Percentiles rank a stretch among this genome's conserved stretches.
Conservation (phyloP, 148 eudicot genomes). For the Rhododendron ferrugineum region DNA sequence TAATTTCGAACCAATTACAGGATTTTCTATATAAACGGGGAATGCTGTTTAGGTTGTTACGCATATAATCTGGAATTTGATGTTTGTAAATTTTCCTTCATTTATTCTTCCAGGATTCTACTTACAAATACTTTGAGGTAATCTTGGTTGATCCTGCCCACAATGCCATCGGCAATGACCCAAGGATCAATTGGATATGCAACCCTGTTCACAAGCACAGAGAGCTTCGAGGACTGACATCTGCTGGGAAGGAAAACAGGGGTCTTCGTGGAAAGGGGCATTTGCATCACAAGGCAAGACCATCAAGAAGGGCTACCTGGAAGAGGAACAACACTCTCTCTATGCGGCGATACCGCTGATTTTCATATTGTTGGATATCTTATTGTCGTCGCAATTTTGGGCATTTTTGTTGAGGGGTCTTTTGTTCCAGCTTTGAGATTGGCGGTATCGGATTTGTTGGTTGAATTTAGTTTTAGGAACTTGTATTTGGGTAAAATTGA, state of each 20-base stretch:
- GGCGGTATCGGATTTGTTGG: neutral
- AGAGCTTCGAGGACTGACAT: conserved; percentile 49
- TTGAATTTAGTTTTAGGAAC: neutral
- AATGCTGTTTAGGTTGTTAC: too few species aligned
- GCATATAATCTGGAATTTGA: neutral
- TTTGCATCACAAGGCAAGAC: conserved; percentile 43
- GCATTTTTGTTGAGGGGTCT: neutral
- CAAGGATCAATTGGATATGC: conserved; percentile 53
- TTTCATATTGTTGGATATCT: neutral
- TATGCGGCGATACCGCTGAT: conserved; percentile 42
- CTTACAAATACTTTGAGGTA: conserved; percentile 47
- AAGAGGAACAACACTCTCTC: conserved; percentile 51
- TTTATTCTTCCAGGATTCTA: conserved; percentile 33
- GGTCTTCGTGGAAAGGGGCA: conserved; percentile 48
- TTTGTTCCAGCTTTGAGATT: neutral
- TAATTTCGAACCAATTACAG: too few species aligned
- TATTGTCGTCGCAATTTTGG: neutral
- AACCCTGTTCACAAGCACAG: conserved; percentile 56
- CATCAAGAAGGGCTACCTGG: conserved; percentile 51
- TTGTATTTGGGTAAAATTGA: too few species aligned
- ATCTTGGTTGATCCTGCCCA: conserved; percentile 49
- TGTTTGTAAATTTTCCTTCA: neutral
- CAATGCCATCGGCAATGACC: conserved; percentile 39
- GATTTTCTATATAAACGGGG: too few species aligned
- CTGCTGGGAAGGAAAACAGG: conserved; percentile 49